Evolutionary conservation across 2,329 filamentous ascomycete genomes (phyloP), one percentile per base, ranked within the genome.

Genomic region (Didymosphaeria variabile): DNA sequence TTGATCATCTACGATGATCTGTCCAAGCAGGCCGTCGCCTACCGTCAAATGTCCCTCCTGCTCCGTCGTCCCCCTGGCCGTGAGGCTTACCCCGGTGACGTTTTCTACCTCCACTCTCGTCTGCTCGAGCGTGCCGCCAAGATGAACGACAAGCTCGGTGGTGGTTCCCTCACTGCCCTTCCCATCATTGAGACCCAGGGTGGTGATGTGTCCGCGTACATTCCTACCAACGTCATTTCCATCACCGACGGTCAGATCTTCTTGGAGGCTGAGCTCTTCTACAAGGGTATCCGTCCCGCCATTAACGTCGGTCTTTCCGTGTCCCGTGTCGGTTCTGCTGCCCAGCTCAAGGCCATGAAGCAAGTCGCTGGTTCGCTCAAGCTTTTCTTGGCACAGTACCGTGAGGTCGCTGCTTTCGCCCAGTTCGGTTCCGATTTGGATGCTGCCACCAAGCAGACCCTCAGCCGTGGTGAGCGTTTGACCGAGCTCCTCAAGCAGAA

Each of bases 241-340:
- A 99, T 99, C 81, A 99, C 95, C 76, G 95, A 98, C 79, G 95
- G 95, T 69, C 95, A 99, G 87, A 98, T 99, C 84, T 99, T 99
- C 92, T 88, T 99, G 87, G 95, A 99, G 86, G 85, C 94, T 73
- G 95, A 99, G 85, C 88, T 98, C 71, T 99, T 98, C 91, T 98
- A 97, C 93, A 99, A 99, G 92, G 95, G 95, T 96, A 86, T 99
- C 84, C 94, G 95, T 80, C 95, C 95, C 77, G 95, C 95, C 86
- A 99, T 99, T 84, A 99, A 99, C 90, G 95, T 99, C 91, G 95
- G 95, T 95, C 92, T 99, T 76, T 99, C 95, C 78, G 95, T 99
- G 77, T 99, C 95, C 75, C 95, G 95, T 92, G 95, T 99, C 90
- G 95, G 95, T 82, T 99, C 95, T 79, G 93, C 95, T 82, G 95